Base-by-base conservation (phyloP, 495 filamentous ascomycete genomes). In the Penicillium taxi region DNA sequence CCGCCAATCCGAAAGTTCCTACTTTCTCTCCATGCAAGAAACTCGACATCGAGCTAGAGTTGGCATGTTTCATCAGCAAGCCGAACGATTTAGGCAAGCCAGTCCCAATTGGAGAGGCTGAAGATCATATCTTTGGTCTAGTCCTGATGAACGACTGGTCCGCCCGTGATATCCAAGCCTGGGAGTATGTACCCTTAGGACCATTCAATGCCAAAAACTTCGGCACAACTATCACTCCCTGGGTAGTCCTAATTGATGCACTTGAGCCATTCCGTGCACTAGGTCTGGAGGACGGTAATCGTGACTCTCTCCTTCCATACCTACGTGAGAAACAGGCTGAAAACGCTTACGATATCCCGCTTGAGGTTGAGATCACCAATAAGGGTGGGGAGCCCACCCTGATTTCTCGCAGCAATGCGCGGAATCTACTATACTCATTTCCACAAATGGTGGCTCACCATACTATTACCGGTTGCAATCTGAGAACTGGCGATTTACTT, bases 111-210 rank as follows among this genome's bases (percentile, higher is more conserved):
- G 51, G 74, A 18, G 61, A 84, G 23, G 89, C 89, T 0, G 77
- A 81, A 35, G 77, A 90, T 25, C 67, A 76, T 48, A 73, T 96
- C 24, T 95, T 95, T 59, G 89, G 89, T 4, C 67, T 88, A 18
- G 89, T 95, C 2, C 64, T 96, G 32, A 73, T 96, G 69, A 96
- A 96, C 58, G 89, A 96, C 59, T 96, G 89, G 89, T 88, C 81
- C 42, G 89, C 88, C 7, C 69, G 89, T 33, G 89, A 96, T 53
- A 81, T 96, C 28, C 89, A 96, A 58, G 68, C 71, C 4, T 96
- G 87, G 87, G 89, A 96, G 61, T 93, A 90, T 47, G 64, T 86
- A 2, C 85, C 85, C 3, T 61, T 91, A 16, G 85, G 85, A 0
- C 89, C 89, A 1, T 95, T 96, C 64, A 90, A 85, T 42, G 69